Percentiles rank a stretch among this genome's conserved stretches.
These are phyloP conservation scores for Globisporangium paroecandrum DNA, from an alignment of 352 stramenopile species.

Conservation along the genomic window DNA sequence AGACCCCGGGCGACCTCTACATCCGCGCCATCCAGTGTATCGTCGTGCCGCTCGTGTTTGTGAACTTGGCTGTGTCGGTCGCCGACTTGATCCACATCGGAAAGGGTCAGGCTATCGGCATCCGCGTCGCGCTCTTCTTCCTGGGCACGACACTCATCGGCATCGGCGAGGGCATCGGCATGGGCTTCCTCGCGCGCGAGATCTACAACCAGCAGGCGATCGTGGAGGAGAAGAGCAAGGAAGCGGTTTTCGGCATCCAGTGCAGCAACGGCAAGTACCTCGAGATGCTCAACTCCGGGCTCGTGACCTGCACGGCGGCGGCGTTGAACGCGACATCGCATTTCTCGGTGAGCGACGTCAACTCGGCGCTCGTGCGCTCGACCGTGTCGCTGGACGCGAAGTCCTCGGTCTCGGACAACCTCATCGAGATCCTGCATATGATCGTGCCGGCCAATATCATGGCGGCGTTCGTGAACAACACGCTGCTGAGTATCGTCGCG, in stretches of 20 bases:
- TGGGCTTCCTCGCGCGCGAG: constrained; percentile 45
- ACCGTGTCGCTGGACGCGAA: constrained; percentile 34
- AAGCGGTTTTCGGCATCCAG: constrained; percentile 69
- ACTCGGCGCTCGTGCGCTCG: constrained; percentile 47
- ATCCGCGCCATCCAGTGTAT: constrained; percentile 74
- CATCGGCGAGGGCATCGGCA: constrained; percentile 52
- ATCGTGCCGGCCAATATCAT: constrained; percentile 77
- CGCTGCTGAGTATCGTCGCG: constrained; percentile 61
- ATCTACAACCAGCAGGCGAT: constrained; percentile 34
- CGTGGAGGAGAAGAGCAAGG: constrained; percentile 23
- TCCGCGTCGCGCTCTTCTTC: constrained; percentile 44
- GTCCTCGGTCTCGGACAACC: constrained; percentile 54
- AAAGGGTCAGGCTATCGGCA: constrained; percentile 37
- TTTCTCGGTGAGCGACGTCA: constrained; percentile 62
- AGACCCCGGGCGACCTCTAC: constrained; percentile 69
- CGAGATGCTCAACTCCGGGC: constrained; percentile 38
- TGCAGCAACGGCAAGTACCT: constrained; percentile 72
- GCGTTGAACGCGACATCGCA: constrained; percentile 32
- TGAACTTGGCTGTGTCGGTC: constrained; percentile 68
- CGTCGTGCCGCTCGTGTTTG: constrained; percentile 76
- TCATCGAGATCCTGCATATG: constrained; percentile 56
- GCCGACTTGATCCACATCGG: constrained; percentile 60
- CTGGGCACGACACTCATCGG: constrained; percentile 43
- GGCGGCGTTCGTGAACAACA: constrained; percentile 59
- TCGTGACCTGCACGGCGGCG: constrained; percentile 56